Conservation (phyloP, 2,329 filamentous ascomycete genomes). For the Stagonosporopsis rhizophila region DNA sequence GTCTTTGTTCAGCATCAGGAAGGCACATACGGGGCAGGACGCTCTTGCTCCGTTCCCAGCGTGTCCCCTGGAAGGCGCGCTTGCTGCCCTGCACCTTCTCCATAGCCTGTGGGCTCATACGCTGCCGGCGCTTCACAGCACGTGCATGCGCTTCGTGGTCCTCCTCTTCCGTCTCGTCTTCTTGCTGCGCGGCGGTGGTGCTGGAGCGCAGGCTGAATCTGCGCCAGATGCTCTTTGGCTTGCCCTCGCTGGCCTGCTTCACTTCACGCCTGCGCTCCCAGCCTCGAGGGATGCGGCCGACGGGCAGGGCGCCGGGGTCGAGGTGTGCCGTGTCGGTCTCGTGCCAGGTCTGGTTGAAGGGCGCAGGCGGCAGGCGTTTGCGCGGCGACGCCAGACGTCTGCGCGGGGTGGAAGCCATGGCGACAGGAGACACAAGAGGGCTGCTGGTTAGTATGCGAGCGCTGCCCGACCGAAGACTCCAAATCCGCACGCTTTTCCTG, state of each 20-base stretch:
- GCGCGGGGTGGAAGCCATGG: constrained; percentile 43
- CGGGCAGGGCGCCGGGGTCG: constrained; percentile 50
- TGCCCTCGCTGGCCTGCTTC: constrained; percentile 46
- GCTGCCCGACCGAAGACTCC: not conserved
- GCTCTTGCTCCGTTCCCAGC: constrained; percentile 47
- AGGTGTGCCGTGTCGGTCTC: constrained; percentile 52
- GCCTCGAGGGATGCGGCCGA: constrained; percentile 53
- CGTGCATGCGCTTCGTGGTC: constrained; percentile 47
- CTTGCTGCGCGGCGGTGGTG: constrained; percentile 21
- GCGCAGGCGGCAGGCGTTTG: constrained; percentile 32
- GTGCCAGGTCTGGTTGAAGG: constrained; percentile 51
- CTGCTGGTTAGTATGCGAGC: constrained; percentile 21
- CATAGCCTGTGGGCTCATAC: constrained; percentile 45
- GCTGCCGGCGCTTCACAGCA: constrained; percentile 55
- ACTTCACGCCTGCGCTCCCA: constrained; percentile 58
- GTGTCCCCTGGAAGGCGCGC: constrained; percentile 46
- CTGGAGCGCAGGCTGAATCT: constrained; percentile 47
- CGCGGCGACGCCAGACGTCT: constrained; percentile 39
- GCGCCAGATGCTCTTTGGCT: constrained; percentile 58
- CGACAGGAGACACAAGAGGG: constrained; percentile 12
- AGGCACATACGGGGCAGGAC: constrained; percentile 41
- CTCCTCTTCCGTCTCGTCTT: constrained; percentile 30
- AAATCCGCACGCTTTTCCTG: constrained; percentile 3
- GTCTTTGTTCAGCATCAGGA: not conserved
- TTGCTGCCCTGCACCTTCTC: constrained; percentile 38